A percentile compares a stretch with the other conserved stretches of the same genome.
Evolutionary conservation across 225 moss, liverwort and hornwort genomes (phyloP).

Genomic region (Rhytidiadelphus loreus): DNA sequence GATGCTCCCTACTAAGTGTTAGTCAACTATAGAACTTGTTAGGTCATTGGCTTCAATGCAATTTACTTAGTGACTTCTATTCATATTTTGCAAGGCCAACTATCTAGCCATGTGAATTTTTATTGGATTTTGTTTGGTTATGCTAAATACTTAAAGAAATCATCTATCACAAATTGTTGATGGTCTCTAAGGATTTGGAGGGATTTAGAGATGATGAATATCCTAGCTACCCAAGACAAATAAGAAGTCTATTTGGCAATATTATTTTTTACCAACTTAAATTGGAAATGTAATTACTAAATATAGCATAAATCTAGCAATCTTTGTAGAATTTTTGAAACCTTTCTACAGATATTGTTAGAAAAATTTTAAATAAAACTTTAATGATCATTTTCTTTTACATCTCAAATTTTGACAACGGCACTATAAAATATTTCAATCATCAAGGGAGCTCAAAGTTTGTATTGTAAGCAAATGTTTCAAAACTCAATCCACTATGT

Average conservation of each 20-base stretch:
- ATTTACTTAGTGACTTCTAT: background rate
- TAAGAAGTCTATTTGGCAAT: background rate
- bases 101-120: background rate
- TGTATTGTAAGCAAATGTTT: too few species aligned
- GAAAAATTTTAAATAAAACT: background rate
- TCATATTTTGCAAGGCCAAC: background rate
- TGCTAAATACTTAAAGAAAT: background rate
- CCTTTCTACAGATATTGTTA: background rate
- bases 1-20: fast-evolving
- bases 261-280: background rate
- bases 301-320: background rate
- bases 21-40: background rate
- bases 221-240: background rate
- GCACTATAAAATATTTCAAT: background rate
- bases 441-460: background rate
- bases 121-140: background rate
- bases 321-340: background rate
- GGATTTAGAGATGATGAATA: background rate
- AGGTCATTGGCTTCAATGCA: too few species aligned
- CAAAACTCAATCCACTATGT: background rate
- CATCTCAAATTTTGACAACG: background rate
- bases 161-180: background rate
- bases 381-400: background rate
- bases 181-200: background rate
- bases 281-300: background rate